Evolutionary conservation across 352 stramenopile species (phyloP).

Genomic region (Phytopythium mirpurense): DNA sequence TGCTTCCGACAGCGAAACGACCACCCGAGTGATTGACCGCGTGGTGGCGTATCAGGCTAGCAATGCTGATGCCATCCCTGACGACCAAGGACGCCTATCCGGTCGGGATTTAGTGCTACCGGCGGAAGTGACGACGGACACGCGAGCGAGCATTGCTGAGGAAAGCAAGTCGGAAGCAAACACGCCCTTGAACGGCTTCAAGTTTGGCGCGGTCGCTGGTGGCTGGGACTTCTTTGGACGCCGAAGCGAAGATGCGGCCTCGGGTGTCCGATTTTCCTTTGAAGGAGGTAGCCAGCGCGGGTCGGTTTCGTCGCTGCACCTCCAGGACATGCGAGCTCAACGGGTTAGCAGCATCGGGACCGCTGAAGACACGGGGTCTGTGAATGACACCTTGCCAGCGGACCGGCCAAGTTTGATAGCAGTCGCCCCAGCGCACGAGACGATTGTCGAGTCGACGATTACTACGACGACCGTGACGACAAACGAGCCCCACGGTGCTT

Average conservation of each 20-base stretch:
- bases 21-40: not conserved
- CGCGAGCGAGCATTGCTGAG: not conserved
- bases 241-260: not conserved
- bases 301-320: slow-evolving; percentile 1
- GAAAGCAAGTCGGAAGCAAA: not conserved
- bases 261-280: not conserved
- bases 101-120: slow-evolving; percentile 2
- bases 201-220: slow-evolving; percentile 2
- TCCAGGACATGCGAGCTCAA: not conserved
- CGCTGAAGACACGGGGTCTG: not conserved
- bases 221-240: slow-evolving; percentile 4
- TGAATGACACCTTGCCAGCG: not conserved
- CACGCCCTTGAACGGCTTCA: not conserved
- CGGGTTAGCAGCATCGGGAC: not conserved
- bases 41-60: slow-evolving; percentile 1
- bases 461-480: not conserved
- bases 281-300: slow-evolving; percentile 4
- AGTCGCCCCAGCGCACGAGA: not conserved
- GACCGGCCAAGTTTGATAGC: slow-evolving; percentile 1
- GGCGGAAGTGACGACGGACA: not conserved
- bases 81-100: slow-evolving; percentile 1
- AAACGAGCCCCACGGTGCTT: not conserved
- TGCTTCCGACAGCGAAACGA: not conserved
- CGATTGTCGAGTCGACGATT: slow-evolving; percentile 1
- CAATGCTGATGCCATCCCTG: not conserved